phyloP scores from a whole-genome alignment of 352 stramenopile species.

The Halophytophthora polymorphica region DNA sequence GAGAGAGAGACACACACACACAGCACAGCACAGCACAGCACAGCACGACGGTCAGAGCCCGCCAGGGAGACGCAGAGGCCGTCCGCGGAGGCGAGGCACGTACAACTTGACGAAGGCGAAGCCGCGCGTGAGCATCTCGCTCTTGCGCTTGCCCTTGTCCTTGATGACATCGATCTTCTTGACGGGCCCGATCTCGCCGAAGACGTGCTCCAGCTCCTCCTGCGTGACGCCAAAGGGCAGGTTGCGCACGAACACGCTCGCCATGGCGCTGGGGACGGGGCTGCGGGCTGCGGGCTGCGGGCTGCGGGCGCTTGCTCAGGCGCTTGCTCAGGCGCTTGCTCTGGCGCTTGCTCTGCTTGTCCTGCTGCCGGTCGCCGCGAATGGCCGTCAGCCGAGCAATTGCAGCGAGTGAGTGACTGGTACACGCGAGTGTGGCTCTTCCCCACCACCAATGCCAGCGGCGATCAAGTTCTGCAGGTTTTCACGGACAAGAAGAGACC shows the following conservation, averaged over 20 bases:
- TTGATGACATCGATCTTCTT: conserved; percentile 89
- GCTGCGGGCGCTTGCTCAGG: background rate
- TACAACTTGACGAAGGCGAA: conserved; percentile 88
- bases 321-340: background rate
- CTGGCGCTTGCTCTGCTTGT: background rate
- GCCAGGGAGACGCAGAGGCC: background rate
- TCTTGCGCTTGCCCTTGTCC: conserved; percentile 84
- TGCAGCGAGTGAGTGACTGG: no score
- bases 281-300: no score
- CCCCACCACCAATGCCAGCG: background rate
- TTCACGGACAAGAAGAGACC: background rate
- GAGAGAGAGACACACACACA: background rate
- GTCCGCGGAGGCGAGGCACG: conserved; percentile 14
- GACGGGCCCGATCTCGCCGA: conserved; percentile 76
- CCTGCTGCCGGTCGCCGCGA: background rate
- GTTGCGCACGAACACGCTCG: conserved; percentile 85
- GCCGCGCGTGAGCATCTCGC: conserved; percentile 73
- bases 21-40: background rate
- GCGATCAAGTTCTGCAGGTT: background rate
- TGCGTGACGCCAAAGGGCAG: conserved; percentile 83
- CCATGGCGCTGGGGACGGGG: conserved; percentile 17
- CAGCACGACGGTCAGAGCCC: background rate
- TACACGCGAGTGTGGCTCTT: background rate
- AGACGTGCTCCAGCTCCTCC: conserved; percentile 81
- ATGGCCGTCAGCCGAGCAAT: background rate